These are phyloP conservation scores for Gossypium stocksii DNA, from an alignment of 345 rosid genomes.

Conservation along the genomic window DNA sequence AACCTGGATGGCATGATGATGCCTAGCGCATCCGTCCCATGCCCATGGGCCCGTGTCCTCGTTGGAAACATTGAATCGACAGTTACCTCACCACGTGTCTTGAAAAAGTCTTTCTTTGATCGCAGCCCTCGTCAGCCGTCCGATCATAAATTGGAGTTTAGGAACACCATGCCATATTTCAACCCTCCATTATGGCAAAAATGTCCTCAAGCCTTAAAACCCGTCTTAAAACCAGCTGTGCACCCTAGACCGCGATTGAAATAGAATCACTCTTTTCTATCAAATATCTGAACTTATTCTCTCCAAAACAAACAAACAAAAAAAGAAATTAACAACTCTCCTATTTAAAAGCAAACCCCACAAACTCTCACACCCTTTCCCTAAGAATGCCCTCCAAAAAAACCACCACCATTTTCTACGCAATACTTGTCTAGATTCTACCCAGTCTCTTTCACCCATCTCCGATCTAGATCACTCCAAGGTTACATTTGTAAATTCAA, in stretches of 20 bases:
- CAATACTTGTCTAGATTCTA: conserved; percentile 19
- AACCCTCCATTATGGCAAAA: neutral
- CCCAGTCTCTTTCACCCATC: conserved; percentile 14
- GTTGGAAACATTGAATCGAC: conserved; percentile 19
- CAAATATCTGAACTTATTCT: conserved; percentile 13
- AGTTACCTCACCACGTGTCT: conserved; percentile 18
- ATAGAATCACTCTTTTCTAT: neutral
- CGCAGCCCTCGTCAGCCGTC: conserved; percentile 21
- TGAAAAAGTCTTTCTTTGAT: neutral
- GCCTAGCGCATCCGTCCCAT: neutral
- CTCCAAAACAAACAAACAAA: neutral
- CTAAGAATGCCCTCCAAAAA: conserved; percentile 7
- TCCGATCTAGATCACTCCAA: conserved; percentile 25
- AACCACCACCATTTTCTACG: conserved; percentile 13
- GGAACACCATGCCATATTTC: conserved; percentile 5
- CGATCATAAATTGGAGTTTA: neutral
- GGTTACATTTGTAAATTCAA: conserved; percentile 38
- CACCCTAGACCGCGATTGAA: conserved; percentile 18
- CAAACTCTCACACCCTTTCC: neutral
- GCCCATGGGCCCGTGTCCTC: neutral
- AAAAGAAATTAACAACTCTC: neutral
- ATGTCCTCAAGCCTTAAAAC: conserved; percentile 8
- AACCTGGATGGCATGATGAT: too few species aligned
- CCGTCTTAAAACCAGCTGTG: conserved; percentile 17
- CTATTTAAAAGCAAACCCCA: neutral